phyloP scores from a whole-genome alignment of 2,329 filamentous ascomycete species.

The Elsinoe perseae region DNA sequence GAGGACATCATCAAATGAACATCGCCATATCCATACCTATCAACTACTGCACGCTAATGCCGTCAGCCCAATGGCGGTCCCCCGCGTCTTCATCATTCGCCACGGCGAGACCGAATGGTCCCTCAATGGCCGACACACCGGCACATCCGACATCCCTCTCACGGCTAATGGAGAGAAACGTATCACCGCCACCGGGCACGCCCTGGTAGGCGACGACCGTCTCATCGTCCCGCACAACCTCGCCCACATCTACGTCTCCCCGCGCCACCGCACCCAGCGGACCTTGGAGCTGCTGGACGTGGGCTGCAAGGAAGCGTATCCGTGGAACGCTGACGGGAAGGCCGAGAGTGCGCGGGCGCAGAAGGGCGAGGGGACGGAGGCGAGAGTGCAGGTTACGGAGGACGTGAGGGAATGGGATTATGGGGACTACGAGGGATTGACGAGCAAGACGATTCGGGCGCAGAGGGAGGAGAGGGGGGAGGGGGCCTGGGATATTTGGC shows the following conservation, averaged over 20 bases:
- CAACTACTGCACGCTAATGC: neutral
- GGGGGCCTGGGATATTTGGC: constrained; percentile 77
- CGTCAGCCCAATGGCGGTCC: constrained; percentile 31
- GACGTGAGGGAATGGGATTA: constrained; percentile 55
- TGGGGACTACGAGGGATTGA: constrained; percentile 54
- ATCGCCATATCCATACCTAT: too few relatives aligned
- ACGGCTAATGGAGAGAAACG: constrained; percentile 62
- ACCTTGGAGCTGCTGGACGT: constrained; percentile 85
- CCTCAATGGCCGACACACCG: constrained; percentile 70
- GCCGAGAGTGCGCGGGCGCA: constrained; percentile 25
- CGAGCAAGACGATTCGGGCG: constrained; percentile 43
- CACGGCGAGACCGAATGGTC: constrained; percentile 97
- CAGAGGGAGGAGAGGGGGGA: constrained; percentile 40
- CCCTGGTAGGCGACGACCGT: constrained; percentile 74
- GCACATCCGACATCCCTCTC: constrained; percentile 75
- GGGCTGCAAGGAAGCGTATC: constrained; percentile 52
- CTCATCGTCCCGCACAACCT: constrained; percentile 77
- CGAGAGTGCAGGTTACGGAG: constrained; percentile 44
- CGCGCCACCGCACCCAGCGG: constrained; percentile 71
- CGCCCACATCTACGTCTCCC: constrained; percentile 79
- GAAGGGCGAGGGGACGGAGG: constrained; percentile 30
- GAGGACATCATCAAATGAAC: too few relatives aligned
- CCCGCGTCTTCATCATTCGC: constrained; percentile 51
- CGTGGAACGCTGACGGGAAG: constrained; percentile 57
- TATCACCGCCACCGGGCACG: constrained; percentile 61